Base-by-base conservation (phyloP, 169 alveolate genomes). In the Eimeria necatrix region DNA sequence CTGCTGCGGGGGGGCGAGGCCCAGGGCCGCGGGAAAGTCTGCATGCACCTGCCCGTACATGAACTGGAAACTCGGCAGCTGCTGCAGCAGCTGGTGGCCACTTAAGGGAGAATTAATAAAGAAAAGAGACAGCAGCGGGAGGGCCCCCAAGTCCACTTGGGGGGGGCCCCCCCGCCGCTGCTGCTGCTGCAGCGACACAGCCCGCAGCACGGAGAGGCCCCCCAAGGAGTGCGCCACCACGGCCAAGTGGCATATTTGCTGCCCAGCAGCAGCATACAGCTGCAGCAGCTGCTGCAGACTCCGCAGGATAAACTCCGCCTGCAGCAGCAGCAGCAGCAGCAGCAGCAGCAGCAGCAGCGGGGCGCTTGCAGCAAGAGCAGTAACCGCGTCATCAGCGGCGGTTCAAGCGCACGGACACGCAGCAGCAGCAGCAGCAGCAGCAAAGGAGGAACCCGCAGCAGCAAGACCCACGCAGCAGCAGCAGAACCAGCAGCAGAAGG, bases 81-180 rank as follows among this genome's bases (percentile, higher is more conserved):
- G 87, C 87, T 78, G 68, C 64, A 49, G 49, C 16, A 78, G 87
- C 24, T 78, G 87, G 87, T 78, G 64, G 68, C 87, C 87, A 64
- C 87, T 46, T 16, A 78, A 60, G 12, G 87, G 64, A 24, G 68
- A 78, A 46, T 78, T 78, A 20, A 78, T 46, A 14, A 16, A 49
- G 14, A 78, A 49, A 9, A 78, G 87, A 14, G 87, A 48, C 64
- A 78, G 26, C 14, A 78, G 26, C 14, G 87, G 26, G 7, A 78
- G 68, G 49, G 6, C 64, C 61, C 10, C 64, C 83, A 78, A 41
- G 16, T 48, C 87, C 2, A 41, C 87, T 18, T n/a, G 68, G 22
- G 87, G 64, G 0, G 48, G 16, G 8, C 64, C 64, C 87, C 46
- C 68, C 60, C 64, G 87, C 32, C 68, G 64, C 41, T 4, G 22